These are phyloP conservation scores for Cystobasidiopsis lactophilus DNA, from an alignment of 768 basidiomycete genomes.

Conservation along the genomic window DNA sequence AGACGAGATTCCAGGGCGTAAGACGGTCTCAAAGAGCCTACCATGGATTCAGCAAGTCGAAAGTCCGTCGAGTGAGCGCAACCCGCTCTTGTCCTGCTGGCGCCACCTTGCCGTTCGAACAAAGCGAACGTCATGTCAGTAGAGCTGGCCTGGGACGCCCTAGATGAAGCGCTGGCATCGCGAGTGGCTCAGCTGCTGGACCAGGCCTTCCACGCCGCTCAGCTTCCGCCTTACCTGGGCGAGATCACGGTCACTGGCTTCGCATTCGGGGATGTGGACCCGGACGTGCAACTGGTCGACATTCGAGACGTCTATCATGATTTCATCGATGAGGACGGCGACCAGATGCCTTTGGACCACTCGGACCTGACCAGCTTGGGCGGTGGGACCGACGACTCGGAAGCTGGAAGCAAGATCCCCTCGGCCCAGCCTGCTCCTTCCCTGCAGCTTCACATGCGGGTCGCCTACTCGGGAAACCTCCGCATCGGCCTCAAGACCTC, in stretches of 20 bases:
- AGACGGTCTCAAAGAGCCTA: no score
- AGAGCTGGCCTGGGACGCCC: constrained; percentile 77
- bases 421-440: constrained; percentile 25
- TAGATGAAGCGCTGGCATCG: constrained; percentile 48
- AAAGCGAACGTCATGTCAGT: constrained; percentile 63
- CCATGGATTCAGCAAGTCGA: no score
- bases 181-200: constrained; percentile 56
- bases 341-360: background rate
- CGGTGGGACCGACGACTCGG: background rate
- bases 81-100: no score
- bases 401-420: background rate
- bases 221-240: constrained; percentile 82
- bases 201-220: constrained; percentile 43
- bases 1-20: no score
- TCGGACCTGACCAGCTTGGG: background rate
- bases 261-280: constrained; percentile 61
- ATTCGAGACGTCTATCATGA: constrained; percentile 82
- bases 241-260: constrained; percentile 67
- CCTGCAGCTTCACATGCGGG: constrained; percentile 66
- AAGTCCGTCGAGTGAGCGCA: no score
- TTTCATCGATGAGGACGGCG: constrained; percentile 43
- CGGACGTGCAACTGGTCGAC: constrained; percentile 76
- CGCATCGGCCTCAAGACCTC: constrained; percentile 76
- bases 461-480: constrained; percentile 52
- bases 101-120: no score